These are phyloP conservation scores for Neurospora sp. DNA, from an alignment of 495 filamentous ascomycete genomes.

Conservation along the genomic window DNA sequence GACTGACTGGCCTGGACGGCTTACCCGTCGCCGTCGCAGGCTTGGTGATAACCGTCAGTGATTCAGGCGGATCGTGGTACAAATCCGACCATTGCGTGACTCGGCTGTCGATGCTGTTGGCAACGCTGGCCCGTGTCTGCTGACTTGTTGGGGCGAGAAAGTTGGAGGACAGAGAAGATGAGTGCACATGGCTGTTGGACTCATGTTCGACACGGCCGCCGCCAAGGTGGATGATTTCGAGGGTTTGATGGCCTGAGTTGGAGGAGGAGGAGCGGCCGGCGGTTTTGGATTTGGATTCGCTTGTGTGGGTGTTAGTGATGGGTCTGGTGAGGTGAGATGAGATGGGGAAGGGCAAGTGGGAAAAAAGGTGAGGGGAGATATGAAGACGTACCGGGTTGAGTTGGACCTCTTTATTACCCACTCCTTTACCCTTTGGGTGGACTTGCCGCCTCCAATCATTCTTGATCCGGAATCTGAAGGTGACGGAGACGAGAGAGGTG, in stretches of 20 bases:
- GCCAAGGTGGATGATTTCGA: conserved; percentile 24
- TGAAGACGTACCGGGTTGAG: conserved; percentile 11
- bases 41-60: neutral
- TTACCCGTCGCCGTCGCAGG: neutral
- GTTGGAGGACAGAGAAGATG: neutral
- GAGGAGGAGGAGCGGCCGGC: neutral
- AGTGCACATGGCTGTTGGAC: neutral
- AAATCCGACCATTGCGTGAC: conserved; percentile 28
- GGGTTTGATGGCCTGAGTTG: conserved; percentile 1
- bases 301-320: neutral
- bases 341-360: neutral
- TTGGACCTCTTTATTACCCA: conserved; percentile 23
- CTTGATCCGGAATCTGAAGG: neutral
- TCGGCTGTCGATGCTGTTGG: conserved; percentile 15
- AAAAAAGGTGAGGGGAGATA: neutral
- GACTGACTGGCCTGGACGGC: neutral
- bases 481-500: neutral
- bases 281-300: neutral
- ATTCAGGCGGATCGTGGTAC: conserved; percentile 7
- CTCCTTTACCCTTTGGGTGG: conserved; percentile 15
- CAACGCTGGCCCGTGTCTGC: neutral
- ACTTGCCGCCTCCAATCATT: conserved; percentile 1
- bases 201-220: conserved; percentile 16
- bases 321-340: neutral
- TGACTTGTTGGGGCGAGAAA: neutral